phyloP scores from a whole-genome alignment of 2,329 filamentous ascomycete species.

The Diaporthe velutina region DNA sequence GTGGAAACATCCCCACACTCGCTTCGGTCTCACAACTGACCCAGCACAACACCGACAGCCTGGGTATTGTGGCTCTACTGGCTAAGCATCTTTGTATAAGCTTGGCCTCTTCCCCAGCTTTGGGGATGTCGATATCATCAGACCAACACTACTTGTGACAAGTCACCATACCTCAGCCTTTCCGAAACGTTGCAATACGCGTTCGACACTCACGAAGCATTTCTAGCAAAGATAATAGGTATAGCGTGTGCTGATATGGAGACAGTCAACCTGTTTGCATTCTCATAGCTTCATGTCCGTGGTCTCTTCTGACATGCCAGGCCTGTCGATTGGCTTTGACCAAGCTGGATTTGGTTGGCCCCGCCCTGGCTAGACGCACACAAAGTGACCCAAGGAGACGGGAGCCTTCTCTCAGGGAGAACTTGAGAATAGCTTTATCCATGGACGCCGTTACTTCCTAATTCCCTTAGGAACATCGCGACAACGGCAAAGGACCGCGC shows the following conservation, averaged over 20 bases:
- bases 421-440: not conserved
- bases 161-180: not conserved
- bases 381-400: not conserved
- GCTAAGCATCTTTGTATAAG: not conserved
- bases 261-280: not conserved
- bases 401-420: not conserved
- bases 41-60: not conserved
- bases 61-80: not conserved
- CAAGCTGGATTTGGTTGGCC: not conserved
- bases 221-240: not conserved
- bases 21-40: constrained; percentile 1
- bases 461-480: not conserved
- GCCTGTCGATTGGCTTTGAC: not conserved
- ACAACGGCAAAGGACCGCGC: not conserved
- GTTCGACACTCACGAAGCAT: not conserved
- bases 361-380: not conserved
- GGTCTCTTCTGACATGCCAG: no score
- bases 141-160: not conserved
- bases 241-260: not conserved
- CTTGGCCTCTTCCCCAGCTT: not conserved
- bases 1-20: not conserved
- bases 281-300: no score
- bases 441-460: not conserved
- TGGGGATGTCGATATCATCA: not conserved
- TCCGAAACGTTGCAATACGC: not conserved